Percentiles rank a stretch among this genome's conserved stretches.
phyloP scores from a whole-genome alignment of 164 flowering plant genomes.

The Vitis rotundifolia region DNA sequence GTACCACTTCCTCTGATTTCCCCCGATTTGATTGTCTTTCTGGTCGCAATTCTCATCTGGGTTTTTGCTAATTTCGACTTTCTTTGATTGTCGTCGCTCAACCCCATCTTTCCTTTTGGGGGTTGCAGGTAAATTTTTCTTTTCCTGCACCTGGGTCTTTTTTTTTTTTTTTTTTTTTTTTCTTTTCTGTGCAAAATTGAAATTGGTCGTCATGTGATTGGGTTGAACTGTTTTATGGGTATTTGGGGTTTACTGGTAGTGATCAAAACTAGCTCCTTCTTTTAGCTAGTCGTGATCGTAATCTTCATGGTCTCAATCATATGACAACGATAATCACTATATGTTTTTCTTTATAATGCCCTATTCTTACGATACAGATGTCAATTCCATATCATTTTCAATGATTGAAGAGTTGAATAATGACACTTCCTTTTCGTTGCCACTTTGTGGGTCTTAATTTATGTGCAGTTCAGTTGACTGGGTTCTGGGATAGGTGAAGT shows the following conservation, averaged over 20 bases:
- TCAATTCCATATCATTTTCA: background rate
- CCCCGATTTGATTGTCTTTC: background rate
- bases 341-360: background rate
- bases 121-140: slow-evolving; percentile 12
- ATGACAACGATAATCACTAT: background rate
- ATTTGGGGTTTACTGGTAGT: background rate
- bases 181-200: background rate
- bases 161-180: background rate
- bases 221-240: background rate
- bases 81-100: background rate
- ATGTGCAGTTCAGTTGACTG: slow-evolving; percentile 1
- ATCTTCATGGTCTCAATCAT: background rate
- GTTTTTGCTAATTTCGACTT: slow-evolving; percentile 8
- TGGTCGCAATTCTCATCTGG: slow-evolving; percentile 1
- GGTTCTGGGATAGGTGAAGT: background rate
- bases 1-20: background rate
- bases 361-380: background rate
- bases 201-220: background rate
- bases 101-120: background rate
- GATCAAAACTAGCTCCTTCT: slow-evolving; percentile 1
- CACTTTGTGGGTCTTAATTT: background rate
- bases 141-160: background rate
- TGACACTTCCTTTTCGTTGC: background rate
- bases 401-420: background rate
- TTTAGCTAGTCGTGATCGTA: slow-evolving; percentile 1